Base-by-base conservation (phyloP, 768 basidiomycete species). In the Boletellus emodensis region DNA sequence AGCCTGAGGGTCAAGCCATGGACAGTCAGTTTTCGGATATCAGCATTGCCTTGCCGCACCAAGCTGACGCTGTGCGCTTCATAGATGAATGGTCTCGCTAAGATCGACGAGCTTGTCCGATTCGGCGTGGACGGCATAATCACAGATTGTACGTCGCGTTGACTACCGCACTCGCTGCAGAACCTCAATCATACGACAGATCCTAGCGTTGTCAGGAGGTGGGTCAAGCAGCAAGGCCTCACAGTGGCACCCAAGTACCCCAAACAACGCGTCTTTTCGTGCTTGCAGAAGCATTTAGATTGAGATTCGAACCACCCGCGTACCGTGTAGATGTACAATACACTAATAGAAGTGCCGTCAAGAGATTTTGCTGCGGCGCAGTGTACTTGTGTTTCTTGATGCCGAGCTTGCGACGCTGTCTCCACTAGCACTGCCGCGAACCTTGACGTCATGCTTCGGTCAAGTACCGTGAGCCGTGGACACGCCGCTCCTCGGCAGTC, bases 111-210 rank as follows among this genome's bases (percentile, higher is more conserved):
- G 54, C 61, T 90, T 37, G 48, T 83, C 32, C 73, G 74, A 14
- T 78, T 76, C 71, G 79, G 80, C 3, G 82, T 81, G 0, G 88
- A 90, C 63, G 89, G 87, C 0, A 79, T 91, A 49, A 90, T 91
- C 58, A 82, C 87, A 5, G 88, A 91, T 61, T 87, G 76, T 76
- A 52, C 13, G 73, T 52, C 12, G 18, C 24, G 24, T 26, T 26
- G 24, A 26, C 6, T 33, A 12, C 40, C 14, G 6, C 18, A 22
- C 18, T 43, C 24, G 30, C 12, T 14, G 17, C 36, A 18, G 42
- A 35, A 9, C 38, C 46, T 52, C 28, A 40, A 46, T 35, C 34
- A 9, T 22, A 36, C 30, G 6, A 44, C 50, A 77, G 76, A 82
- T 62, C 85, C 89, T 4, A 67, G 72, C 39, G 68, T 76, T 20